Conservation (phyloP, 2,329 filamentous ascomycete genomes). For the Trichoderma asperellum region DNA sequence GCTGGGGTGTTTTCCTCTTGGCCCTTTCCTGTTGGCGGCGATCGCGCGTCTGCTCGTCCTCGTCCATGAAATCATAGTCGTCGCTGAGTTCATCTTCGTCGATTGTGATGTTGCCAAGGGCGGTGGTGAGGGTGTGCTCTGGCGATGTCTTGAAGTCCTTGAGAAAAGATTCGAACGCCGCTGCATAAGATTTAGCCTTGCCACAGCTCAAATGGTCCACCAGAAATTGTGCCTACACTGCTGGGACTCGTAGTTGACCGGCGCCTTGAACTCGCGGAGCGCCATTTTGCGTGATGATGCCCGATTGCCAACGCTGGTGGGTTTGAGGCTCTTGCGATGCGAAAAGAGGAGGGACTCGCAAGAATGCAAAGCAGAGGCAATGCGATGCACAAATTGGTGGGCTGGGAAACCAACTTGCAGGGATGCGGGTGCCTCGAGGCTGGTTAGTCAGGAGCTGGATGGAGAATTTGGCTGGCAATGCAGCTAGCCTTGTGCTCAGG, state of each 20-base stretch:
- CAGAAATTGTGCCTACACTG: constrained; percentile 61
- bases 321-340: constrained; percentile 30
- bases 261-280: constrained; percentile 76
- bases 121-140: constrained; percentile 73
- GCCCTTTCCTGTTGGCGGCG: constrained; percentile 55
- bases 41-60: constrained; percentile 65
- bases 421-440: constrained; percentile 28
- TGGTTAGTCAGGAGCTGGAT: constrained; percentile 21
- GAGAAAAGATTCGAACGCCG: constrained; percentile 85
- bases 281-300: constrained; percentile 64
- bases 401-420: constrained; percentile 38
- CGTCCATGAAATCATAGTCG: constrained; percentile 92
- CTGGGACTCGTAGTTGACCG: constrained; percentile 87
- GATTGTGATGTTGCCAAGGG: constrained; percentile 81
- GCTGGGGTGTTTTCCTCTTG: constrained; percentile 61
- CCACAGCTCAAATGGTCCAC: not conserved
- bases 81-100: constrained; percentile 86
- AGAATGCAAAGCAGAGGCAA: constrained; percentile 7
- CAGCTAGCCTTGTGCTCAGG: not conserved
- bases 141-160: constrained; percentile 82
- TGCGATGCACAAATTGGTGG: constrained; percentile 41
- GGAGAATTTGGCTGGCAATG: not conserved
- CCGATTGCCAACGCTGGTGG: constrained; percentile 31
- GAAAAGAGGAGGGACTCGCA: not conserved
- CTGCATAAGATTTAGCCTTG: constrained; percentile 47